Conservation (phyloP, 768 basidiomycete genomes). For the Lactarius hatsudake region DNA sequence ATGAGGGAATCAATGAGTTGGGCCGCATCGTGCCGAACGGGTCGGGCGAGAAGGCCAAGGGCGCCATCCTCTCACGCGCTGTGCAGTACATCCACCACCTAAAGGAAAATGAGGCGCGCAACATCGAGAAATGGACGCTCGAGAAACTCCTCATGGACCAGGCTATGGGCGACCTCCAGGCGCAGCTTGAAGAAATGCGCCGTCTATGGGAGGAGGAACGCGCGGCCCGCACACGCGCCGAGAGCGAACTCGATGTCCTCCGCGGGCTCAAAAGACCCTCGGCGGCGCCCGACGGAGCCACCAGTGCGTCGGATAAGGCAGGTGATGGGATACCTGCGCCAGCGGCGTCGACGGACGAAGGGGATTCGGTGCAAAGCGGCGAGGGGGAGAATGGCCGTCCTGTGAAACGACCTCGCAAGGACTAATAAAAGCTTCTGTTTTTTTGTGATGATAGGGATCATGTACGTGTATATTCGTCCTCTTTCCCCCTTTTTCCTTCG, state of each 20-base stretch:
- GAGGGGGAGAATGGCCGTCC: constrained; percentile 29
- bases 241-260: constrained; percentile 62
- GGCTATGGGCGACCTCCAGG: constrained; percentile 83
- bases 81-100: constrained; percentile 91
- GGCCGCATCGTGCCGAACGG: constrained; percentile 85
- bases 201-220: constrained; percentile 81
- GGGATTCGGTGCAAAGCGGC: constrained; percentile 18
- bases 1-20: constrained; percentile 92
- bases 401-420: constrained; percentile 31
- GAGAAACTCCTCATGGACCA: constrained; percentile 92
- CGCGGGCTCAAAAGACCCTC: constrained; percentile 34
- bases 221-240: constrained; percentile 52
- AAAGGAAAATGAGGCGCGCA: constrained; percentile 85
- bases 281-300: constrained; percentile 8
- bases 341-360: constrained; percentile 17
- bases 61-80: constrained; percentile 82
- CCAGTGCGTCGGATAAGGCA: constrained; percentile 23
- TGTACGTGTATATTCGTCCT: constrained; percentile 3
- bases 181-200: constrained; percentile 78
- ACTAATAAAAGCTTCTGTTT: constrained; percentile 18
- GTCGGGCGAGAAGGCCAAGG: constrained; percentile 85
- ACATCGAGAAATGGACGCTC: constrained; percentile 91
- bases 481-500: neutral
- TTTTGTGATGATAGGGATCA: neutral
- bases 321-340: constrained; percentile 18